These are phyloP conservation scores for Astragalus membranaceus DNA, from an alignment of 306 rosid species.

Conservation along the genomic window DNA sequence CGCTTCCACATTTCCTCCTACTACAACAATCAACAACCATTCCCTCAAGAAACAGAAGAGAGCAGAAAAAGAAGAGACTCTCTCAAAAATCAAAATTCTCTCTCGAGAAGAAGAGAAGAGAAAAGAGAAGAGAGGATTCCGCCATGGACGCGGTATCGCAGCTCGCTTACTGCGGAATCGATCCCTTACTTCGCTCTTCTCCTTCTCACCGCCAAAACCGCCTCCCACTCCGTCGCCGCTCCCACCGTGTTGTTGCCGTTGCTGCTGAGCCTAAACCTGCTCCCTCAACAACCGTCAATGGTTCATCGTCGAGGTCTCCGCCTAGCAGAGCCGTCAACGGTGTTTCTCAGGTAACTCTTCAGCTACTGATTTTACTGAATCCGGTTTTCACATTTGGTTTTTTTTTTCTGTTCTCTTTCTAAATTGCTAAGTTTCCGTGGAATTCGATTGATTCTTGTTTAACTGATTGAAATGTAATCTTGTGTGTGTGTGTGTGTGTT, in stretches of 20 bases:
- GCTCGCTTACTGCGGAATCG: conserved; percentile 56
- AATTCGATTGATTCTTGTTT: background rate
- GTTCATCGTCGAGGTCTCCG: conserved; percentile 45
- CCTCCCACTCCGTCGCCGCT: conserved; percentile 41
- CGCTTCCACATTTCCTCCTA: background rate
- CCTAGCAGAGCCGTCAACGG: conserved; percentile 53
- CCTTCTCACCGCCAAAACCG: conserved; percentile 20
- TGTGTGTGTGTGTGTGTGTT: background rate
- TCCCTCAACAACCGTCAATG: conserved; percentile 29
- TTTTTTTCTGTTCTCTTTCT: background rate
- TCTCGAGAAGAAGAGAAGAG: background rate
- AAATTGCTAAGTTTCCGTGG: background rate
- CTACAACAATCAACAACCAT: background rate
- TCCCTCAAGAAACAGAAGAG: background rate
- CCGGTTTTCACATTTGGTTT: background rate
- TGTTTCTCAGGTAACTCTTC: conserved; percentile 50
- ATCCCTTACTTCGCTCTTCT: conserved; percentile 33
- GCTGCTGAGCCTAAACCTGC: conserved; percentile 64
- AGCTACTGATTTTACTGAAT: background rate
- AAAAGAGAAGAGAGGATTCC: background rate
- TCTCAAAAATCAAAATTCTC: too few relatives aligned
- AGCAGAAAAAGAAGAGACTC: too few relatives aligned
- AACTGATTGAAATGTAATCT: background rate
- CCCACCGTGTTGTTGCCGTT: conserved; percentile 46
- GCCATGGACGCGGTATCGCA: conserved; percentile 78